A percentile compares a stretch with the other conserved stretches of the same genome.
Conservation (phyloP, 179 eudicot genomes). For the Beta macrorhiza region DNA sequence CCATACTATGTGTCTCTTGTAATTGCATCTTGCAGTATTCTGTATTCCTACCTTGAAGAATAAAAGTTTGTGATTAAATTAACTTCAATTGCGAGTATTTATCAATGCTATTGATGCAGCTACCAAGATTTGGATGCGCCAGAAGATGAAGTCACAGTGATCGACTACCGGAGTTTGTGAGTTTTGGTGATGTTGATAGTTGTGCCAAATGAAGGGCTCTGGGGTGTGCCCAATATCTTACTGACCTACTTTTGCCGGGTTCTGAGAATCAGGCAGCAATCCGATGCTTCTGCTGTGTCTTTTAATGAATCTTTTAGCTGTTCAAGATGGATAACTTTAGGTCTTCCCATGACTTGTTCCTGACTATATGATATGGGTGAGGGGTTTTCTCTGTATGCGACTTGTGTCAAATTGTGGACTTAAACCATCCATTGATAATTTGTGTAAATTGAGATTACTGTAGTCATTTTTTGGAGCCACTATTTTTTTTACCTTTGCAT, state of each 20-base stretch:
- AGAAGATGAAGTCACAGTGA: constrained; percentile 97
- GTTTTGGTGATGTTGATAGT: background rate
- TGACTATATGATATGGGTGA: background rate
- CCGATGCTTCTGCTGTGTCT: background rate
- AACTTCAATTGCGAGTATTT: background rate
- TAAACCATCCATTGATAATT: constrained; percentile 1
- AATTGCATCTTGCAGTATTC: background rate
- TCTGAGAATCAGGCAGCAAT: constrained; percentile 18
- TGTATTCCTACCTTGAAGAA: background rate
- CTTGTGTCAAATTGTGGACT: constrained; percentile 12
- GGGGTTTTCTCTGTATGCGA: constrained; percentile 6
- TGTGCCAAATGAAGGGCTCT: constrained; percentile 14
- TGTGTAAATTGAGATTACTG: constrained; percentile 9
- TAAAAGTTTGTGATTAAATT: background rate
- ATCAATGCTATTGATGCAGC: constrained; percentile 43
- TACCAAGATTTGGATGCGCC: constrained; percentile 98
- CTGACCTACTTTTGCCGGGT: background rate
- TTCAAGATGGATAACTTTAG: background rate
- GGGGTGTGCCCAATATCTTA: background rate
- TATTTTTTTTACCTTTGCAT: background rate
- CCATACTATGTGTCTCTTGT: too few relatives aligned
- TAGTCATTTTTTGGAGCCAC: constrained; percentile 18
- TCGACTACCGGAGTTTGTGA: constrained; percentile 93
- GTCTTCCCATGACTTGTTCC: background rate
- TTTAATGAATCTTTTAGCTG: background rate